Evolutionary conservation across 257 asterid genomes (phyloP).

Genomic region (Rehmannia glutinosa): DNA sequence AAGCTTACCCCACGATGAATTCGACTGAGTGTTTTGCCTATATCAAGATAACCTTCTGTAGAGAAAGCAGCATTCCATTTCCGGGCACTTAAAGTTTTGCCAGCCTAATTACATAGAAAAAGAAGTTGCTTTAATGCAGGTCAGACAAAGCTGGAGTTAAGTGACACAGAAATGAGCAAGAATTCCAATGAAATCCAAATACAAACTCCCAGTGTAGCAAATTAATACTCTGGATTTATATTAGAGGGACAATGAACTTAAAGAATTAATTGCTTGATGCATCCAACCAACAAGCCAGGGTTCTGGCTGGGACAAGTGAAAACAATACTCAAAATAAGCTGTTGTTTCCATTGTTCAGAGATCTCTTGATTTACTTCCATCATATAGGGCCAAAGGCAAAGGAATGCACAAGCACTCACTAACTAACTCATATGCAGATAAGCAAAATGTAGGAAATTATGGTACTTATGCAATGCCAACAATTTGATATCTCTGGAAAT

Average conservation of each 20-base stretch:
- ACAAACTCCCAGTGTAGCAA: neutral
- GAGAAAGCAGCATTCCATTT: constrained; percentile 88
- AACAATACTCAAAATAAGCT: neutral
- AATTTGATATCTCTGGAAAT: neutral
- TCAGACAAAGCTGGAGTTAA: neutral
- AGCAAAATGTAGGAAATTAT: neutral
- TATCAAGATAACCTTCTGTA: constrained; percentile 75
- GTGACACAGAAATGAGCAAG: constrained; percentile 1
- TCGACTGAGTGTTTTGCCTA: constrained; percentile 77
- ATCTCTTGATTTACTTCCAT: no score
- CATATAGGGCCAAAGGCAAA: no score
- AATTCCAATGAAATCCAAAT: neutral
- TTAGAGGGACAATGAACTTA: neutral
- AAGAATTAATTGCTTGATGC: constrained; percentile 7
- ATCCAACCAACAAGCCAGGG: neutral
- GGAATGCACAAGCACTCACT: neutral
- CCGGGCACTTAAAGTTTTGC: constrained; percentile 83
- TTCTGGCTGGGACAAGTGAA: neutral
- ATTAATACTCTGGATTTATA: neutral
- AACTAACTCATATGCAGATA: neutral
- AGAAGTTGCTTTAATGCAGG: constrained; percentile 20
- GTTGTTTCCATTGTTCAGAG: no score
- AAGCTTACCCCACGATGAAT: constrained; percentile 80
- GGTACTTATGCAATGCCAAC: neutral
- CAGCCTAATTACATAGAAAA: constrained; percentile 50